A percentile compares a stretch with the other conserved stretches of the same genome.
These are phyloP conservation scores for Trichoderma atroviride DNA, from an alignment of 2,329 filamentous ascomycete species.

Conservation along the genomic window DNA sequence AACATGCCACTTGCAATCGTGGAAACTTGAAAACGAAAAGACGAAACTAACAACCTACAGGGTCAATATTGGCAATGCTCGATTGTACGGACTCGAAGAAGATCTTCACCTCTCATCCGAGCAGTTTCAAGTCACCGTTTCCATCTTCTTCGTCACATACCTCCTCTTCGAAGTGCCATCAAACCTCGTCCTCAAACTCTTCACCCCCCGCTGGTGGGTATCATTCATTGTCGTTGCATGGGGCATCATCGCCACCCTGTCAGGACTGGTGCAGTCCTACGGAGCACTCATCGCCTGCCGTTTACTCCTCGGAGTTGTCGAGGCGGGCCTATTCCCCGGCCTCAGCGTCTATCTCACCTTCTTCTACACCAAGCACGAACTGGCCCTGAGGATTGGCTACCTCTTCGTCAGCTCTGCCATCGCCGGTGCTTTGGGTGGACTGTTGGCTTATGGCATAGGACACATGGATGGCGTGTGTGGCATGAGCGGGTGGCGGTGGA, in stretches of 20 bases:
- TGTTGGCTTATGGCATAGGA: slow-evolving; percentile 73
- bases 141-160: slow-evolving; percentile 69
- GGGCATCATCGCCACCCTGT: slow-evolving; percentile 71
- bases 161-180: slow-evolving; percentile 64
- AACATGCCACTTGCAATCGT: background rate
- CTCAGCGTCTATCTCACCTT: slow-evolving; percentile 71
- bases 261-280: slow-evolving; percentile 68
- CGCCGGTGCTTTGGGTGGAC: slow-evolving; percentile 71
- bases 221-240: slow-evolving; percentile 65
- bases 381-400: slow-evolving; percentile 72
- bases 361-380: slow-evolving; percentile 74
- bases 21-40: background rate
- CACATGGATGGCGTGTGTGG: slow-evolving; percentile 70
- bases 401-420: slow-evolving; percentile 72
- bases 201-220: slow-evolving; percentile 65
- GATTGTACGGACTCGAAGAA: slow-evolving; percentile 65
- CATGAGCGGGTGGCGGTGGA: slow-evolving; percentile 71
- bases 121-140: slow-evolving; percentile 71
- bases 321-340: slow-evolving; percentile 71
- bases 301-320: slow-evolving; percentile 67
- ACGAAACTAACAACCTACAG: slow-evolving; percentile 34
- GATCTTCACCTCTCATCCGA: slow-evolving; percentile 62
- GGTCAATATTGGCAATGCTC: slow-evolving; percentile 75
- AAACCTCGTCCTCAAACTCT: slow-evolving; percentile 65
- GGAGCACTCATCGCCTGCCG: slow-evolving; percentile 68